A percentile compares a stretch with the other conserved stretches of the same genome.
phyloP scores from a whole-genome alignment of 2,329 filamentous ascomycete genomes.

The Aspergillus luchuensis region DNA sequence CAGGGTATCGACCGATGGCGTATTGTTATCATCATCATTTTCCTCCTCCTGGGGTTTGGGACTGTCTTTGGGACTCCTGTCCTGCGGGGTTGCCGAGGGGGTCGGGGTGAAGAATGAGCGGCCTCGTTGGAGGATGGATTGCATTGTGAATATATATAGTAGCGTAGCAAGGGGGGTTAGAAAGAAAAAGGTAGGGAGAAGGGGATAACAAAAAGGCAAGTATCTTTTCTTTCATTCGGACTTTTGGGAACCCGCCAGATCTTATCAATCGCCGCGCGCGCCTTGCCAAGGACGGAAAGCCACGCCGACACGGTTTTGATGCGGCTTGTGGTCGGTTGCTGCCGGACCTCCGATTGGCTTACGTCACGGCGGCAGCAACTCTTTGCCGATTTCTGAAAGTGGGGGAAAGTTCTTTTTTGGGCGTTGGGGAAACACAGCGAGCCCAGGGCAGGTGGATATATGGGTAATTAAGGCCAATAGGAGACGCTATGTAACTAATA shows the following conservation, averaged over 20 bases:
- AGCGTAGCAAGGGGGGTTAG: neutral
- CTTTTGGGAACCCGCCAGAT: conserved; percentile 18
- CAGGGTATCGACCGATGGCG: conserved; percentile 55
- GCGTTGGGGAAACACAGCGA: neutral
- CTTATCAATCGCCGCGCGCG: conserved; percentile 35
- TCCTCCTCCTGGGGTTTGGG: conserved; percentile 24
- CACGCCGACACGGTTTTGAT: neutral
- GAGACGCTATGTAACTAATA: neutral
- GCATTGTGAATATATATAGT: conserved; percentile 27
- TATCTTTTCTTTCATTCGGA: neutral
- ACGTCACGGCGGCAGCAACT: neutral
- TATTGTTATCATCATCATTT: conserved; percentile 31
- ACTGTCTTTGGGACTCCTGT: conserved; percentile 5
- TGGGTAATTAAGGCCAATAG: neutral
- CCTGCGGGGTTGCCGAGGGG: conserved; percentile 27
- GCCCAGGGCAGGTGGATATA: neutral
- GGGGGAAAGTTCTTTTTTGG: neutral
- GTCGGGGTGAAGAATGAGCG: conserved; percentile 36
- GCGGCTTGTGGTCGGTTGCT: neutral
- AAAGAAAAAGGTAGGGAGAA: neutral
- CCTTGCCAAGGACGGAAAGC: conserved; percentile 21
- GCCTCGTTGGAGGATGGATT: conserved; percentile 38
- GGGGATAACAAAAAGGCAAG: neutral
- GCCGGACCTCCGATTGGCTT: conserved; percentile 8
- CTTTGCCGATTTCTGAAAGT: neutral